Percentiles rank a stretch among this genome's conserved stretches.
Evolutionary conservation across 495 filamentous ascomycete species (phyloP).

Genomic region (Choiromyces venosus): DNA sequence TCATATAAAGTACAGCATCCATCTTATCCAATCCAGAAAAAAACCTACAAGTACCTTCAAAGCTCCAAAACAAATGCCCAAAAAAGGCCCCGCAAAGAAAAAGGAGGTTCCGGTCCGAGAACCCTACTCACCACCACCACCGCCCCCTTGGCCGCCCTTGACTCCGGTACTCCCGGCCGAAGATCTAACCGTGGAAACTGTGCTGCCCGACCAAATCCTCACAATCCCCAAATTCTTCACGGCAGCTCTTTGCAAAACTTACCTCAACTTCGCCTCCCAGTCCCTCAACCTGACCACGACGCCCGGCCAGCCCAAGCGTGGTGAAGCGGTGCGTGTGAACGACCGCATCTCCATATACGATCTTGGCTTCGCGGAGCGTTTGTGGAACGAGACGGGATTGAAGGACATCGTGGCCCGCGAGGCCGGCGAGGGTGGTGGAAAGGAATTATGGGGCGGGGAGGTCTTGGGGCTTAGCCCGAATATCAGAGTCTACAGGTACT

Average conservation of each 20-base stretch:
- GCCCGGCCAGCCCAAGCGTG: constrained; percentile 74
- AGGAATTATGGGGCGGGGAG: constrained; percentile 67
- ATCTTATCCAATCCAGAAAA: not conserved
- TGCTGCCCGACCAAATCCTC: constrained; percentile 65
- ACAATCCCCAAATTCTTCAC: constrained; percentile 74
- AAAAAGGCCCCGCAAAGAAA: constrained; percentile 20
- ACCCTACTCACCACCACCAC: constrained; percentile 3
- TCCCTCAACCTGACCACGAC: constrained; percentile 72
- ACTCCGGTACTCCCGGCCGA: constrained; percentile 63
- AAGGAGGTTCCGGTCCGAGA: constrained; percentile 2
- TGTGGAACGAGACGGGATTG: constrained; percentile 65
- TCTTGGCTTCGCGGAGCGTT: constrained; percentile 60
- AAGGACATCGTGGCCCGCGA: constrained; percentile 49
- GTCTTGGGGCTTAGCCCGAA: constrained; percentile 82
- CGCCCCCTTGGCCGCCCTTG: constrained; percentile 72
- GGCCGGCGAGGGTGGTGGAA: constrained; percentile 29
- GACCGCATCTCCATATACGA: constrained; percentile 86
- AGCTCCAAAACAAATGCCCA: constrained; percentile 20
- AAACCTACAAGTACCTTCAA: not conserved
- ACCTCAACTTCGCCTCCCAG: constrained; percentile 66
- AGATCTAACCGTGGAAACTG: constrained; percentile 56
- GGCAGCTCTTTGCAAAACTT: constrained; percentile 70
- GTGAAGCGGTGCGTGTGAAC: constrained; percentile 80
- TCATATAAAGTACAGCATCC: no score
- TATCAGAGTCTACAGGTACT: constrained; percentile 88